Evolutionary conservation across 2,329 filamentous ascomycete genomes (phyloP), one percentile per base, ranked within the genome.

Genomic region (Pyrenophora tritici-repentis): DNA sequence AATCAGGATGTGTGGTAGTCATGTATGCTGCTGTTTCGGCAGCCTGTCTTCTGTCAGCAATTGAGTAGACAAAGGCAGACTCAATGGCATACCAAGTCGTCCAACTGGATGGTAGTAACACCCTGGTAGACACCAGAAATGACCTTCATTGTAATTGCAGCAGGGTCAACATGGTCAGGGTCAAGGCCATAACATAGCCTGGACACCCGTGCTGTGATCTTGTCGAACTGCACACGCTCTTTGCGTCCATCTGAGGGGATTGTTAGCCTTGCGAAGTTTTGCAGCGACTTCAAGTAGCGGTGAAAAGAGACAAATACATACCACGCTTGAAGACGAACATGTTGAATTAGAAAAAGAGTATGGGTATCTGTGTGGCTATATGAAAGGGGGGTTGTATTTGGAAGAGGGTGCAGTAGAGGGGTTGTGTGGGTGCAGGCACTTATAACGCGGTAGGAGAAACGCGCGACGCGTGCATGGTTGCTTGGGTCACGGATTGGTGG

Each of bases 171-270:
- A 81, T 99, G 94, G 66, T 90, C 93, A 42, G 89, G 85, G 73
- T 99, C 94, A 52, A 99, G 88, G 63, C 93, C 93, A 77, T 99
- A 99, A 84, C 94, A 99, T 72, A 99, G 83, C 71, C 94, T 87
- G 39, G 94, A 97, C 65, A 99, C 94, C 78, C 94, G 91, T 69
- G 94, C 94, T 71, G 94, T 97, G 85, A 99, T 99, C 82, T 99
- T 99, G 84, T 99, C 94, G 81, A 99, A 99, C 77, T 99, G 94
- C 62, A 99, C 94, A 77, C 94, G 94, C 84, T 99, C 94, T 82
- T 97, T 96, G 83, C 94, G 94, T 79, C 93, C 93, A 84, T 99
- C 94, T 97, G 66, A 32, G 42, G 49, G 42, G 44, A 20, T 41
- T 44, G 59, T 73, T 58, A 73, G 68, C 53, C 58, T 42, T 50